These are phyloP conservation scores for Punica granatum DNA, from an alignment of 345 rosid genomes.

Conservation along the genomic window DNA sequence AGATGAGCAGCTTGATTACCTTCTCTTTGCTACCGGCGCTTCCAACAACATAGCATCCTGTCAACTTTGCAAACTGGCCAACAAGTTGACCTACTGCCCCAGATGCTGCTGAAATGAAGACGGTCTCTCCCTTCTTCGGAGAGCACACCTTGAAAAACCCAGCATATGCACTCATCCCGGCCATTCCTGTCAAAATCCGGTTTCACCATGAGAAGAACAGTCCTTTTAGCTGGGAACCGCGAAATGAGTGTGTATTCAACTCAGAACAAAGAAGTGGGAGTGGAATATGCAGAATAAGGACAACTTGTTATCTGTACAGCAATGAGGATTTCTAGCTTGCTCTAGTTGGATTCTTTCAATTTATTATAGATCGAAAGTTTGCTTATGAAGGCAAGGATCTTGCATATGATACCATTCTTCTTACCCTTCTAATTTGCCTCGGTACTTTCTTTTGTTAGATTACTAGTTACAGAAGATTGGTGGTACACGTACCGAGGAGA, in stretches of 20 bases:
- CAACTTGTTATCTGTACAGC: too few species aligned
- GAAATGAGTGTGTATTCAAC: too few species aligned
- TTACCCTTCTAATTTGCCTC: too few species aligned
- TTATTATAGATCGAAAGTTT: too few species aligned
- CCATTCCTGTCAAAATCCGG: conserved; percentile 8
- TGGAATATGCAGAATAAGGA: too few species aligned
- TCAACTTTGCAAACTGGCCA: conserved; percentile 17
- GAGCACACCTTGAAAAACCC: conserved; percentile 13
- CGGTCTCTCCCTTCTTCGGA: conserved; percentile 17
- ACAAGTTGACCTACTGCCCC: conserved; percentile 15
- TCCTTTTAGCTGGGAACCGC: neutral
- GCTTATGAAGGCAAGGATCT: too few species aligned
- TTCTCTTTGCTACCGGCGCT: conserved; percentile 15
- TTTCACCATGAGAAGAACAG: neutral
- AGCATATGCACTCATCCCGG: conserved; percentile 13
- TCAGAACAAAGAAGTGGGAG: neutral
- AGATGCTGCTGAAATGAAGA: conserved; percentile 4
- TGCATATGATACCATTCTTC: too few species aligned
- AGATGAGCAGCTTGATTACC: conserved; percentile 6
- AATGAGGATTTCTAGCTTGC: too few species aligned
- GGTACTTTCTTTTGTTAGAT: too few species aligned
- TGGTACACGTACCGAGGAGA: conserved; percentile 13
- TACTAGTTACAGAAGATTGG: too few species aligned
- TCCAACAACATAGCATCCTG: conserved; percentile 18
- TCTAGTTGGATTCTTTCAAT: too few species aligned